Base-by-base conservation (phyloP, 306 rosid species). In the Trifolium fragiferum region DNA sequence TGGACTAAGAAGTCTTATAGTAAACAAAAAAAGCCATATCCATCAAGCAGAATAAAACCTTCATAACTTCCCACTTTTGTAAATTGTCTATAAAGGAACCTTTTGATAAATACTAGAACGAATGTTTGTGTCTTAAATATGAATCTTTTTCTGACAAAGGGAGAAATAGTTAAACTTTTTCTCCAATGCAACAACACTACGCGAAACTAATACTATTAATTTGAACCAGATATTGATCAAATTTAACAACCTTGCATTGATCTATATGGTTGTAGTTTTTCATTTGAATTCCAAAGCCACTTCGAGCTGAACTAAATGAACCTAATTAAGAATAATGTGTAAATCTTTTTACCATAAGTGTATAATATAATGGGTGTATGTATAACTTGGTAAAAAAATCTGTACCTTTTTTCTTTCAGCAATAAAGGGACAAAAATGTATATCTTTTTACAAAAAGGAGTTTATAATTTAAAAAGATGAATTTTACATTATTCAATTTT, bases 41-140 rank as follows among this genome's bases (percentile, higher is more conserved):
- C 32, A 68, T 49, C 57, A 50, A 15, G 62, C 62, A 32, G 27
- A 69, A 21, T n/a, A n/a, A 47, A 68, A 68, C 59, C 23, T 16
- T 47, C 12, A 15, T 37, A 68, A 14, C n/a, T 27, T 47, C 44
- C 60, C 23, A 15, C 59, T 47, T 68, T 68, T 68, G 23, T 40
- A 47, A 25, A 46, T 14, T 19, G 25, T 47, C 43, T 23, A 15
- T 44, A 15, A 47, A 68, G 38, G 25, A 47, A 44, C 21, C 59
- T 8, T 46, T 16, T 68, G 43, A 68, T 46, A 25, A 46, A 68
- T 7, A 25, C 35, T 6, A 2, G 50, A 64, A 40, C 51, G 14
- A 40, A 64, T 64, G 25, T 37, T 11, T 64, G 6, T 33, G 40
- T 38, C 70, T 65, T 65, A 46, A 37, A 38, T 18, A 65, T 65